Evolutionary conservation across 1,139 yeast species (phyloP).

Genomic region (Nadsonia starkeyi-henricii): DNA sequence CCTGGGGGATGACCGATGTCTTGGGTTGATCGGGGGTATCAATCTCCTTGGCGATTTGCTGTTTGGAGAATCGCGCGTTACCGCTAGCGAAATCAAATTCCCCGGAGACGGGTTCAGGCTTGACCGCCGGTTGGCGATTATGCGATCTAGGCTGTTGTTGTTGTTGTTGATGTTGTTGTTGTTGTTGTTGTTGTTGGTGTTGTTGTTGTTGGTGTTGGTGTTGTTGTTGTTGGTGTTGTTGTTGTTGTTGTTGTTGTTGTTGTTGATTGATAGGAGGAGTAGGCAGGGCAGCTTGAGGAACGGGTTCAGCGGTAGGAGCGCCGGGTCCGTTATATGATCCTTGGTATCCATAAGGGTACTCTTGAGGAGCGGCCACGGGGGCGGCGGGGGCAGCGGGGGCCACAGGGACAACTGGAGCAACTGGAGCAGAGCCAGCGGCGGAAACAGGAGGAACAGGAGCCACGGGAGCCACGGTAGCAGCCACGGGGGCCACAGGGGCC

Average conservation of each 20-base stretch:
- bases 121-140: conserved; percentile 4
- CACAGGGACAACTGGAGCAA: conserved; percentile 9
- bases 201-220: no score
- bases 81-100: conserved; percentile 56
- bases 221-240: no score
- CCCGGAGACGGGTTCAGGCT: conserved; percentile 19
- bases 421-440: conserved; percentile 14
- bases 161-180: conserved; percentile 22
- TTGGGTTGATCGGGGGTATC: conserved; percentile 6
- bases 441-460: conserved; percentile 14
- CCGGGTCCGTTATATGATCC: conserved; percentile 8
- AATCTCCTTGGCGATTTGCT: conserved; percentile 16
- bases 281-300: conserved; percentile 12
- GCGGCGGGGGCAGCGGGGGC: conserved; percentile 8
- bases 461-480: conserved; percentile 11
- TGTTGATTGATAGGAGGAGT: conserved; percentile 1
- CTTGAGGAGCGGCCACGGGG: conserved; percentile 12
- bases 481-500: conserved; percentile 32
- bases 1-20: conserved; percentile 12
- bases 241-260: conserved; percentile 5
- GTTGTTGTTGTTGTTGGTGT: conserved; percentile 3
- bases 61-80: conserved; percentile 44
- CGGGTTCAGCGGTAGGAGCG: conserved; percentile 9
- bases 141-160: not conserved
- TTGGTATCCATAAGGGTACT: not conserved